Evolutionary conservation across 495 filamentous ascomycete species (phyloP), one percentile per base, ranked within the genome.

Genomic region (Neurospora tetraspora): DNA sequence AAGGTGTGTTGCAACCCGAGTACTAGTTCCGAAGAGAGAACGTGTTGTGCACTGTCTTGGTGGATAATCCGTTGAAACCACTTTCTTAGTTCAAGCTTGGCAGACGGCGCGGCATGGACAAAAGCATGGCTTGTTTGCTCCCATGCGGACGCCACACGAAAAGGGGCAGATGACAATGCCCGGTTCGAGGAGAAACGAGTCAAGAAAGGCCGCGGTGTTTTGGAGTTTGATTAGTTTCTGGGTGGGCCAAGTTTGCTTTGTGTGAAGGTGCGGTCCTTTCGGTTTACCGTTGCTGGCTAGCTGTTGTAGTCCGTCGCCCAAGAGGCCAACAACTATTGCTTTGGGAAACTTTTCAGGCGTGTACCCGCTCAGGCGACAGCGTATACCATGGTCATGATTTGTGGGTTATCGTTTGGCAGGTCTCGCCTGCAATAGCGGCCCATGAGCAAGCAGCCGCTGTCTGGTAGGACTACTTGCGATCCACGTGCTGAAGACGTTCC

Each of bases 401-500:
- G 53, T 65, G 53, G 53, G 27, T 65, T 65, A 34, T 65, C 53
- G 27, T 65, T 65, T 65, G 53, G 53, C 53, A 65, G 53, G 47
- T 39, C 27, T 70, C 45, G 74, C 31, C 74, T 71, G 71, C 59
- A 72, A 76, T 72, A 71, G 69, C 70, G 75, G 72, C 43, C 53
- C 34, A 37, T 40, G 61, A 72, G 76, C 72, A 76, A 47, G 45
- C 40, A 69, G 68, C 68, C 36, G 36, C 69, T 23, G 37, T 65
- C 73, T 72, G 68, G 75, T 75, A 72, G 68, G 76, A 76, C 75
- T 71, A 74, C 71, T 69, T 72, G 39, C 42, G 69, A 70, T 71
- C 77, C 71, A 77, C 74, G 75, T 77, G 77, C 72, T 68, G 53
- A 59, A 20, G 70, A 73, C 27, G 71, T 72, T 70, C 71, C 59